phyloP scores from a whole-genome alignment of 2,329 filamentous ascomycete genomes.

The Penicillium sp. region DNA sequence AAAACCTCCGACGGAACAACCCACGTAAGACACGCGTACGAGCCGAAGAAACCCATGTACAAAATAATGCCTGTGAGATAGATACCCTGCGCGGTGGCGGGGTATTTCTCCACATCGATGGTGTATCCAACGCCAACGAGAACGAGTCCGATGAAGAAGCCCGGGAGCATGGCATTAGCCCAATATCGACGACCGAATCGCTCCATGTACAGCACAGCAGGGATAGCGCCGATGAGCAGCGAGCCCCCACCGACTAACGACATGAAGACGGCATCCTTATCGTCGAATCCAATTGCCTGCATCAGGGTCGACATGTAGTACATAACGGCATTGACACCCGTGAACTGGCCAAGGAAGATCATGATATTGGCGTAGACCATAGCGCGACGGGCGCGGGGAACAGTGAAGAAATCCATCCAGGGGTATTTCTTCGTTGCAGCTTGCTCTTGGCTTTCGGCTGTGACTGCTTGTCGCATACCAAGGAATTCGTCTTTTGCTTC shows the following conservation, averaged over 20 bases:
- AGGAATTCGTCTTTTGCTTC: slow-evolving; percentile 71
- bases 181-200: slow-evolving; percentile 72
- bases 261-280: slow-evolving; percentile 65
- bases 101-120: slow-evolving; percentile 51
- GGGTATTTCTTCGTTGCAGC: slow-evolving; percentile 59
- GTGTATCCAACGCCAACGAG: slow-evolving; percentile 67
- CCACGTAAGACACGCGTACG: slow-evolving; percentile 66
- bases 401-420: slow-evolving; percentile 74
- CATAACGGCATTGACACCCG: slow-evolving; percentile 69
- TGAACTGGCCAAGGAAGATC: slow-evolving; percentile 70
- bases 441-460: slow-evolving; percentile 57
- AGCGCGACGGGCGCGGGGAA: slow-evolving; percentile 65
- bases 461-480: slow-evolving; percentile 66
- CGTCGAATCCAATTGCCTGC: slow-evolving; percentile 66
- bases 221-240: slow-evolving; percentile 67
- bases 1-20: slow-evolving; percentile 70
- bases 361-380: slow-evolving; percentile 69
- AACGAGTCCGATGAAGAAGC: slow-evolving; percentile 69
- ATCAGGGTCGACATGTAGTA: slow-evolving; percentile 73
- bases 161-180: slow-evolving; percentile 70
- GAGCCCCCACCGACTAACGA: slow-evolving; percentile 70
- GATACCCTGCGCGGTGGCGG: slow-evolving; percentile 55
- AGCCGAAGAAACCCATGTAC: slow-evolving; percentile 70
- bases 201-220: slow-evolving; percentile 71
- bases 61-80: slow-evolving; percentile 63